Conservation (phyloP, 225 moss, liverwort and hornwort species). For the Bryum argenteum region DNA sequence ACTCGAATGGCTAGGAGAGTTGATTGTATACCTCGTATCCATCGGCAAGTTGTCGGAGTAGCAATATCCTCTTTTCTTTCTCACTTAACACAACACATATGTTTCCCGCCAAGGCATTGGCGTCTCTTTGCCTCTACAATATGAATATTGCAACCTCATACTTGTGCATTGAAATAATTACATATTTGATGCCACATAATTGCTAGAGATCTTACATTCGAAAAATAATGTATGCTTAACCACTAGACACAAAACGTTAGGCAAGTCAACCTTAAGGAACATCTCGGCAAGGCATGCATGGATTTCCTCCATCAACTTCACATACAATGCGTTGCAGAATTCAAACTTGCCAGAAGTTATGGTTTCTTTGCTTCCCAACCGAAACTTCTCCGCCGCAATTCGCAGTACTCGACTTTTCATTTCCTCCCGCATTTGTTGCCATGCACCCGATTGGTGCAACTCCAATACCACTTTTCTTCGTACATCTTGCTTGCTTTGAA, state of each 20-base stretch:
- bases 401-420: slow-evolving; percentile 81
- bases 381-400: slow-evolving; percentile 68
- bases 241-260: background rate
- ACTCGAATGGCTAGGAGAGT: too few species aligned
- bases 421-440: slow-evolving; percentile 89
- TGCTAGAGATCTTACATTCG: accelerated
- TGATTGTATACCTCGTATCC: slow-evolving; percentile 63
- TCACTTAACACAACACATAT: slow-evolving; percentile 21
- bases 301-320: slow-evolving; percentile 69
- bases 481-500: slow-evolving; percentile 68
- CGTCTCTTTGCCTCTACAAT: slow-evolving; percentile 37
- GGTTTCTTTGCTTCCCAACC: slow-evolving; percentile 60
- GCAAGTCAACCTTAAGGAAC: slow-evolving; percentile 66
- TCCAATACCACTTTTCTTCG: slow-evolving; percentile 72
- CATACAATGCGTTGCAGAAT: slow-evolving; percentile 85
- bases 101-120: slow-evolving; percentile 29
- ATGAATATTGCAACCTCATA: background rate
- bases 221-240: background rate
- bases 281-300: slow-evolving; percentile 66
- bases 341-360: slow-evolving; percentile 78
- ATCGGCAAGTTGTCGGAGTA: slow-evolving; percentile 71
- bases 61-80: slow-evolving; percentile 40
- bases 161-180: too few species aligned
- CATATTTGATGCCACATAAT: background rate
- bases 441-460: slow-evolving; percentile 68